Percentiles rank a stretch among this genome's conserved stretches.
These are phyloP conservation scores for Dunaliella primolecta DNA, from an alignment of 139 green algal genomes.

Conservation along the genomic window DNA sequence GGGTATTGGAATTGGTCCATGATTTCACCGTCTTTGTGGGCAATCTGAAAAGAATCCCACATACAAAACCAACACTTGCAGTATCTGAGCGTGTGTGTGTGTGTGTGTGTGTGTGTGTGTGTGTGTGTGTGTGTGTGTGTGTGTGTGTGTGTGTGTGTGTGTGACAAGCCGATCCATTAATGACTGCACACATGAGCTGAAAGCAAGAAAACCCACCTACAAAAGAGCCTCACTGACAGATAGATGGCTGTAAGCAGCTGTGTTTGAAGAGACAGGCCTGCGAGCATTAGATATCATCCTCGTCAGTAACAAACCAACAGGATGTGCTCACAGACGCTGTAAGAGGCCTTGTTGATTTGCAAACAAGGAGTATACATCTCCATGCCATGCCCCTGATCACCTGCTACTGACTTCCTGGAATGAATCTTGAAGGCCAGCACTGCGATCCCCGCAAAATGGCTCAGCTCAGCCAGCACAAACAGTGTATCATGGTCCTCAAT, in stretches of 20 bases:
- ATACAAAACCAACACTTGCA: too few relatives aligned
- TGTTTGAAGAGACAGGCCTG: constrained; percentile 86
- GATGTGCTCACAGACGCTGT: too few relatives aligned
- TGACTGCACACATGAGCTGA: background rate
- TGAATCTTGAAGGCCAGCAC: constrained; percentile 93
- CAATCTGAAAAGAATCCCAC: too few relatives aligned
- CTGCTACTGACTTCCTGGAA: constrained; percentile 79
- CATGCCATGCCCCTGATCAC: constrained; percentile 37
- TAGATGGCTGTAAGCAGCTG: constrained; percentile 94
- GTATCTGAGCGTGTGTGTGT: constrained; percentile 1
- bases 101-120: constrained; percentile 77
- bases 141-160: background rate
- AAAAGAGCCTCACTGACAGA: constrained; percentile 86
- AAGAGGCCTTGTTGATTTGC: background rate
- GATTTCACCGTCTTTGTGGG: too few relatives aligned
- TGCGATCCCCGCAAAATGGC: constrained; percentile 92
- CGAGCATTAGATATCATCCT: constrained; percentile 9
- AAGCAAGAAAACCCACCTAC: constrained; percentile 56
- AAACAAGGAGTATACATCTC: background rate
- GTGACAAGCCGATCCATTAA: background rate
- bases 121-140: constrained; percentile 38
- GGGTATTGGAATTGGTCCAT: background rate
- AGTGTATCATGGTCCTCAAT: constrained; percentile 98
- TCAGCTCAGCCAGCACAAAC: constrained; percentile 90
- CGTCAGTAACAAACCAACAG: too few relatives aligned